A percentile compares a stretch with the other conserved stretches of the same genome.
Evolutionary conservation across 495 filamentous ascomycete genomes (phyloP).

Genomic region (Platismatia glauca): DNA sequence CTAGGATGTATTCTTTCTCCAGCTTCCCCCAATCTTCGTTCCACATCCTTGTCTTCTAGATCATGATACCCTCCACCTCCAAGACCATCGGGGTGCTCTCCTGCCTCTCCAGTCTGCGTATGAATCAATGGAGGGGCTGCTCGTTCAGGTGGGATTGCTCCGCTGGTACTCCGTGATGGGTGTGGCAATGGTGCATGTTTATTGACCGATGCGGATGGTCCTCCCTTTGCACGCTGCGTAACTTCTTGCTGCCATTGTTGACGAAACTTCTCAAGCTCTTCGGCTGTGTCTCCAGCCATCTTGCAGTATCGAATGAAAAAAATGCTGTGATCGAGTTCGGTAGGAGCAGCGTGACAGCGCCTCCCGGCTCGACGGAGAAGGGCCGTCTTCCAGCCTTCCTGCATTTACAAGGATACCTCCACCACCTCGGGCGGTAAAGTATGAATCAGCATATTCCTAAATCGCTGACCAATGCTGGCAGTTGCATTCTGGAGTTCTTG

Average conservation of each 20-base stretch:
- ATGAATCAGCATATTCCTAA: too few species aligned
- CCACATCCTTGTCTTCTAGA: slow-evolving; percentile 34
- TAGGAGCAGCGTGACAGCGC: too few species aligned
- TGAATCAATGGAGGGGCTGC: slow-evolving; percentile 28
- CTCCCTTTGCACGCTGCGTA: slow-evolving; percentile 40
- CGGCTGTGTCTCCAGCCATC: slow-evolving; percentile 46
- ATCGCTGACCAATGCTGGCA: slow-evolving; percentile 2
- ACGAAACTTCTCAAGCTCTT: slow-evolving; percentile 71
- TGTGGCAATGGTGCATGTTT: slow-evolving; percentile 26
- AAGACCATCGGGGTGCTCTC: slow-evolving; percentile 35
- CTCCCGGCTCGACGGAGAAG: too few species aligned
- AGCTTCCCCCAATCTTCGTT: slow-evolving; percentile 36
- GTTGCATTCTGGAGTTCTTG: not conserved
- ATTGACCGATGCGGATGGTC: slow-evolving; percentile 15
- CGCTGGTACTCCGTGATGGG: slow-evolving; percentile 19
- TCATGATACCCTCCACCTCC: slow-evolving; percentile 38
- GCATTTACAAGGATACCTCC: too few species aligned
- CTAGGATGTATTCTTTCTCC: slow-evolving; percentile 20
- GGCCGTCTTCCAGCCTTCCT: too few species aligned
- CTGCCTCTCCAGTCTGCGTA: slow-evolving; percentile 34
- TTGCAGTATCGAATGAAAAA: not conserved
- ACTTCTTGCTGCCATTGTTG: slow-evolving; percentile 80
- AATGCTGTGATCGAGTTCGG: too few species aligned
- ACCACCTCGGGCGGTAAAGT: too few species aligned
- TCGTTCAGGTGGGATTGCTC: slow-evolving; percentile 23